Base-by-base conservation (phyloP, 2,329 filamentous ascomycete species). In the Epichloe hybrida region DNA sequence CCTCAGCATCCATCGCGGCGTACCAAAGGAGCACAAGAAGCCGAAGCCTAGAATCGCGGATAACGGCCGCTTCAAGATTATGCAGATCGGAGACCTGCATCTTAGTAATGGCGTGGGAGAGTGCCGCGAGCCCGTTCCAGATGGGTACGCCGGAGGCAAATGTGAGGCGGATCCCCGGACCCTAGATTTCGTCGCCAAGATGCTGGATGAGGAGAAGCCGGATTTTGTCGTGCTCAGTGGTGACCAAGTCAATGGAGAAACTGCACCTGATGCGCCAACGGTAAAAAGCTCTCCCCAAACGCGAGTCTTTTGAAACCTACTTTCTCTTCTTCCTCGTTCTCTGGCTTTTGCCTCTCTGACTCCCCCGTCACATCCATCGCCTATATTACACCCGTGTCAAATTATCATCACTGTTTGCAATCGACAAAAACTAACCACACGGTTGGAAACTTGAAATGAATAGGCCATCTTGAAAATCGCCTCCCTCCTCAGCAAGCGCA, bases 1-100 rank as follows among this genome's bases (percentile, higher is more conserved):
- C 53, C 66, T 98, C 51, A 94, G 81, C 27, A 75, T 96, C 47
- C 80, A 88, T 48, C 79, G 86, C 58, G 91, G 93, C 2, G 72
- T 75, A 48, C 79, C 79, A 21, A 70, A 73, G 21, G 79, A 83
- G 56, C 66, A 75, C 37, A 77, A 81, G 60, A 89, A 84, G 64
- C 85, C 86, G 1, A 72, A 80, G 39, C 86, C 84, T 11, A 80
- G 86, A 52, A 88, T 98, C 55, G 79, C 80, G 42, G 88, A 94
- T 54, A 88, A 93, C 63, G 93, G 91, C 34, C 88, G 85, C 59
- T 97, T 97, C 73, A 97, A 97, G 72, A 95, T 98, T 56, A 81
- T 98, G 77, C 93, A 98, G 68, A 74, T 95, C 50, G 86, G 89
- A n/a, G 93, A 98, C 69, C 71, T 97, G 54, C 93, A 98, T 67